These are phyloP conservation scores for Annulohypoxylon bovei DNA, from an alignment of 495 filamentous ascomycete species.

Conservation along the genomic window DNA sequence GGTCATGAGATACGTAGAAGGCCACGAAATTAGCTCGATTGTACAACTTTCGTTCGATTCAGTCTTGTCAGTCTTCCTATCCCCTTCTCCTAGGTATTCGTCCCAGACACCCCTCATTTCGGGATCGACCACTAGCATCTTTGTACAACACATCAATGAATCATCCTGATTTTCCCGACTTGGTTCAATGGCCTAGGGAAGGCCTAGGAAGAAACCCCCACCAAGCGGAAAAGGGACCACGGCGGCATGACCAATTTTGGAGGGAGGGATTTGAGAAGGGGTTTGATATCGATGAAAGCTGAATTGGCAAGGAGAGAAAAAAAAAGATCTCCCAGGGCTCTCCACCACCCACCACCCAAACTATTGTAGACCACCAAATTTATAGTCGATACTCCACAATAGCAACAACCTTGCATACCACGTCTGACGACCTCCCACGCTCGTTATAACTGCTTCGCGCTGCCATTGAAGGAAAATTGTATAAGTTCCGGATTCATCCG, in stretches of 20 bases:
- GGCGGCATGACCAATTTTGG: slow-evolving; percentile 17
- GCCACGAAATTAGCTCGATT: slow-evolving; percentile 17
- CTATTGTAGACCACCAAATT: slow-evolving; percentile 7
- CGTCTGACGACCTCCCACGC: slow-evolving; percentile 25
- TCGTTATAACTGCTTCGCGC: slow-evolving; percentile 19
- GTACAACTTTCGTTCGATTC: slow-evolving; percentile 10
- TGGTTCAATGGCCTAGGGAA: slow-evolving; percentile 29
- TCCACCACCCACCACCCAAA: slow-evolving; percentile 12
- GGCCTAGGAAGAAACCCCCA: slow-evolving; percentile 17
- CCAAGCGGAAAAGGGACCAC: slow-evolving; percentile 36
- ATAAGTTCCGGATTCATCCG: slow-evolving; percentile 12
- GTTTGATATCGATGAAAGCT: slow-evolving; percentile 8
- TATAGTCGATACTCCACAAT: slow-evolving; percentile 21
- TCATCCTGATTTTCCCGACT: slow-evolving; percentile 44
- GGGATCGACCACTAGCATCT: slow-evolving; percentile 38
- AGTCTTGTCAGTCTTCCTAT: slow-evolving; percentile 4
- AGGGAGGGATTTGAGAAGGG: slow-evolving; percentile 7
- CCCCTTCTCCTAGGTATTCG: slow-evolving; percentile 20
- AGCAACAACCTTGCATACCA: slow-evolving; percentile 33
- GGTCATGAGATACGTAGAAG: slow-evolving; percentile 9
- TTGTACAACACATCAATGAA: slow-evolving; percentile 46
- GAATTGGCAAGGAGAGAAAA: slow-evolving; percentile 24
- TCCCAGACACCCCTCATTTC: slow-evolving; percentile 41
- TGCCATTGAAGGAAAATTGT: slow-evolving; percentile 34
- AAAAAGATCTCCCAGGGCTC: slow-evolving; percentile 8